These are phyloP conservation scores for Candida sonorensis DNA, from an alignment of 805 yeast species.

Conservation along the genomic window DNA sequence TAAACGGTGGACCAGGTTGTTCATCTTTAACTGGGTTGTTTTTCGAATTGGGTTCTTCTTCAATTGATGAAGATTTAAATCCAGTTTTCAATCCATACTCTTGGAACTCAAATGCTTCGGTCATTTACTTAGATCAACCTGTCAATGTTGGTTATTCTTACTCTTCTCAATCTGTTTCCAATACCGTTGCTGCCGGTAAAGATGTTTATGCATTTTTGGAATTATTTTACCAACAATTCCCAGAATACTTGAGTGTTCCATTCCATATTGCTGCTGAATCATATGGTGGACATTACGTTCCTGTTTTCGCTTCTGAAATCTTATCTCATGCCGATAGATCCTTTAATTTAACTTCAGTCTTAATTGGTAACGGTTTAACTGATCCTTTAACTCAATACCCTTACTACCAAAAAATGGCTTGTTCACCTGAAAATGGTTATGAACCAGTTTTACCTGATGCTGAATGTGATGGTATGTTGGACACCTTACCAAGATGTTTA, in stretches of 20 bases:
- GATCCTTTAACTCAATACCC: constrained; percentile 75
- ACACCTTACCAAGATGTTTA: constrained; percentile 58
- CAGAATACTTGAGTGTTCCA: constrained; percentile 49
- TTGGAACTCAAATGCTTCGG: constrained; percentile 89
- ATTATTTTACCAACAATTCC: constrained; percentile 78
- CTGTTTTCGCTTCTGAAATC: constrained; percentile 55
- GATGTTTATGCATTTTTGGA: constrained; percentile 83
- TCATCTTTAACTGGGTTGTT: constrained; percentile 85
- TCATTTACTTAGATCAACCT: constrained; percentile 91
- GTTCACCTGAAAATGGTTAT: constrained; percentile 76
- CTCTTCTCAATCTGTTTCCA: constrained; percentile 54
- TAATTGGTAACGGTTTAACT: constrained; percentile 92
- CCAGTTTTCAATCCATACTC: constrained; percentile 78
- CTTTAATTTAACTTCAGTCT: constrained; percentile 65
- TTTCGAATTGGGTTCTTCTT: constrained; percentile 88
- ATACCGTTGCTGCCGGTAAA: constrained; percentile 76
- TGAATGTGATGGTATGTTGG: constrained; percentile 60
- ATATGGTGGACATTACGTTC: constrained; percentile 80
- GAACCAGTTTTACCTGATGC: constrained; percentile 65
- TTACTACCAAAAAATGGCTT: constrained; percentile 89
- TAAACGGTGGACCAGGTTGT: constrained; percentile 97
- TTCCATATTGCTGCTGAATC: constrained; percentile 85
- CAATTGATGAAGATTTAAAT: constrained; percentile 54
- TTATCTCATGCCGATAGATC: constrained; percentile 46
- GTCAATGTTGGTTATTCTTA: constrained; percentile 88